Percentiles rank a stretch among this genome's conserved stretches.
Evolutionary conservation across 352 stramenopile genomes (phyloP).

Genomic region (Globisporangium emineosum): DNA sequence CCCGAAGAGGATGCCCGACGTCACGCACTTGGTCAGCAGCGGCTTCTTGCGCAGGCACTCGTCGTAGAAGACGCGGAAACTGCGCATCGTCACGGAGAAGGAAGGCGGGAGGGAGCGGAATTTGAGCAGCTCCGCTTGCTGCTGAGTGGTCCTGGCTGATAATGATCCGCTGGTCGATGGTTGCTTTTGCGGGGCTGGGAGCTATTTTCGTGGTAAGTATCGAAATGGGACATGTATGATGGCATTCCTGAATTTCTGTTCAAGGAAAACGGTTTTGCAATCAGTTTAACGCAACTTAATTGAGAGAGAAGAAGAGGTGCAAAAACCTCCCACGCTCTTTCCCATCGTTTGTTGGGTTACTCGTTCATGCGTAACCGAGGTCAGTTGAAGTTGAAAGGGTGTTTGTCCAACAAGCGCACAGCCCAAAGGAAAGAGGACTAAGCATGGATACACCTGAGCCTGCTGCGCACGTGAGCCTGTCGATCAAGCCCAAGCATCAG

Average conservation of each 20-base stretch:
- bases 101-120: not conserved
- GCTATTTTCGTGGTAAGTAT: not conserved
- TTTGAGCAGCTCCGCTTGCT: not conserved
- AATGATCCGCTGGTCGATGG: not conserved
- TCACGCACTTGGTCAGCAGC: conserved; percentile 69
- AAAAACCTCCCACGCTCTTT: not conserved
- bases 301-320: not conserved
- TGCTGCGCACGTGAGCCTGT: not conserved
- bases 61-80: conserved; percentile 51
- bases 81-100: conserved; percentile 25
- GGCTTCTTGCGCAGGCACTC: conserved; percentile 44
- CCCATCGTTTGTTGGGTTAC: not conserved
- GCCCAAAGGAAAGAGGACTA: not conserved
- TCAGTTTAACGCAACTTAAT: conserved; percentile 1
- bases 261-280: not conserved
- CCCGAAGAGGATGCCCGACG: conserved; percentile 63
- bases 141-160: conserved; percentile 1
- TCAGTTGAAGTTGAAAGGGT: not conserved
- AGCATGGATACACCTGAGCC: not conserved
- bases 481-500: not conserved
- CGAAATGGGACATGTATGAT: not conserved
- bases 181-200: too few species aligned
- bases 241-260: not conserved
- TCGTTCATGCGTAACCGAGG: too few species aligned
- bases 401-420: not conserved